A percentile compares a stretch with the other conserved stretches of the same genome.
phyloP scores from a whole-genome alignment of 805 yeast genomes.

The Suhomyces sp. region DNA sequence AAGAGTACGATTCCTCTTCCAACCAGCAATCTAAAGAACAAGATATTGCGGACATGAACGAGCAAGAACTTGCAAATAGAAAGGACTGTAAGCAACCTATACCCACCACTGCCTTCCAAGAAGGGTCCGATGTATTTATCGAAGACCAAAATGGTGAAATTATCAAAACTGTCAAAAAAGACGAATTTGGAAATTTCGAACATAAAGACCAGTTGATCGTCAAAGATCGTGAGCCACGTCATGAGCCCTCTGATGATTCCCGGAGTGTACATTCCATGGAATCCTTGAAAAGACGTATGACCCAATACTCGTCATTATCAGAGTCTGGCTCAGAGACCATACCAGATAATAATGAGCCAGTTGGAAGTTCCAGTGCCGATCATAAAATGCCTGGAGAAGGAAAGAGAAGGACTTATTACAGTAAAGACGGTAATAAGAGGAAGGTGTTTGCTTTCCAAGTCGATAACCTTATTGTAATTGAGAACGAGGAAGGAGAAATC shows the following conservation, averaged over 20 bases:
- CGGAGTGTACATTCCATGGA: constrained; percentile 39
- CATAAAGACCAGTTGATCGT: neutral
- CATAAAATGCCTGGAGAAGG: neutral
- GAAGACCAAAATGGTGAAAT: constrained; percentile 88
- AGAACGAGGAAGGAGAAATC: constrained; percentile 89
- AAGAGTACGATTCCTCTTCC: constrained; percentile 4
- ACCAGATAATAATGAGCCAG: constrained; percentile 6
- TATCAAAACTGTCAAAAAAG: constrained; percentile 41
- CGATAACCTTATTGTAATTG: constrained; percentile 76
- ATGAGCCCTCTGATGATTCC: neutral
- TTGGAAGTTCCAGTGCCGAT: neutral
- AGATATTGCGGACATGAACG: neutral
- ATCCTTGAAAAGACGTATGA: constrained; percentile 37
- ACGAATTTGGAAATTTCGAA: constrained; percentile 26
- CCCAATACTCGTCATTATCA: constrained; percentile 29
- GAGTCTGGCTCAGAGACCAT: constrained; percentile 11
- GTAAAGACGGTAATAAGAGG: constrained; percentile 26
- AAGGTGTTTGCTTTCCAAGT: constrained; percentile 72
- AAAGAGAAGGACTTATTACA: constrained; percentile 26
- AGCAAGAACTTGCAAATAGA: constrained; percentile 1
- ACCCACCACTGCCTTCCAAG: constrained; percentile 49
- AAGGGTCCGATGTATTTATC: constrained; percentile 66
- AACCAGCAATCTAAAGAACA: neutral
- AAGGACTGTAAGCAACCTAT: constrained; percentile 5
- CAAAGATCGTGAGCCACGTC: neutral